Percentiles rank a stretch among this genome's conserved stretches.
Evolutionary conservation across 768 basidiomycete species (phyloP).

Genomic region (Russula ochroleuca): DNA sequence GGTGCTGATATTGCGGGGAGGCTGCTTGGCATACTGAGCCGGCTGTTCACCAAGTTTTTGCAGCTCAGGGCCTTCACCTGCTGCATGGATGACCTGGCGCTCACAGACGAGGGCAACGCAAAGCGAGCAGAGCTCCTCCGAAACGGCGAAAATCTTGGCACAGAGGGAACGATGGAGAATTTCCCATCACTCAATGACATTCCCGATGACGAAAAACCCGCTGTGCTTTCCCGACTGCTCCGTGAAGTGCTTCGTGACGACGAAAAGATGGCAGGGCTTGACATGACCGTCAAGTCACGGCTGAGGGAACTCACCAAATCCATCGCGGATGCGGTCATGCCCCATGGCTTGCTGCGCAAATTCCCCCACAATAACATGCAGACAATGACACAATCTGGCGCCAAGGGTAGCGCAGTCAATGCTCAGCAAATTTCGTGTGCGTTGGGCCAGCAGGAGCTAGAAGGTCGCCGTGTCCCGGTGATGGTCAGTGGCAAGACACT

Average conservation of each 20-base stretch:
- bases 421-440: conserved; percentile 97
- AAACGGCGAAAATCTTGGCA: conserved; percentile 67
- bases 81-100: conserved; percentile 94
- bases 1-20: conserved; percentile 85
- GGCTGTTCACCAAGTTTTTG: conserved; percentile 94
- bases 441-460: conserved; percentile 95
- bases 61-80: conserved; percentile 98
- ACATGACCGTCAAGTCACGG: conserved; percentile 85
- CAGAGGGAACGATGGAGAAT: conserved; percentile 84
- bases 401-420: conserved; percentile 97
- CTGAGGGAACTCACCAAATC: conserved; percentile 83
- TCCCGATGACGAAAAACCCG: conserved; percentile 50
- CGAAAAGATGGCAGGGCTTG: conserved; percentile 94
- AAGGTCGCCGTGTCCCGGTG: conserved; percentile 96
- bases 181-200: conserved; percentile 67
- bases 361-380: conserved; percentile 99
- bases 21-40: conserved; percentile 87
- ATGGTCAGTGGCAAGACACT: conserved; percentile 99
- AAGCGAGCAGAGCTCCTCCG: conserved; percentile 64
- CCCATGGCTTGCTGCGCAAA: conserved; percentile 78
- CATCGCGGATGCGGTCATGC: conserved; percentile 85
- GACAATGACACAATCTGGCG: conserved; percentile 95
- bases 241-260: conserved; percentile 94
- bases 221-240: conserved; percentile 60
- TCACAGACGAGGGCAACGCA: conserved; percentile 77